A percentile compares a stretch with the other conserved stretches of the same genome.
Evolutionary conservation across 495 filamentous ascomycete species (phyloP).

Genomic region (Hypoxylon perforatum): DNA sequence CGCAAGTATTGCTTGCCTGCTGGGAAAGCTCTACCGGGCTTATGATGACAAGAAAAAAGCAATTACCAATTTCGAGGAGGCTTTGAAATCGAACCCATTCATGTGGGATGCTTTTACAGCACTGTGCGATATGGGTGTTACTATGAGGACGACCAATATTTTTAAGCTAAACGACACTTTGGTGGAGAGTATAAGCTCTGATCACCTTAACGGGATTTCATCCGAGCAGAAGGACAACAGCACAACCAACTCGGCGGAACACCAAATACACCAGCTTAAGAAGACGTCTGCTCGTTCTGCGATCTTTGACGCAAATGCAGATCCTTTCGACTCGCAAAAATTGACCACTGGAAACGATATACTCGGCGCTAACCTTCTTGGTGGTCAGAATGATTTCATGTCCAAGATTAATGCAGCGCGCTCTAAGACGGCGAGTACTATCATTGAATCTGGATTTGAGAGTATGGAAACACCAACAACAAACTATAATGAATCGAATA

Average conservation of each 20-base stretch:
- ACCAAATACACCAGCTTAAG: conserved; percentile 45
- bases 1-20: conserved; percentile 79
- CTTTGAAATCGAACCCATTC: conserved; percentile 91
- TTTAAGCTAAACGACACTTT: conserved; percentile 74
- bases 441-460: conserved; percentile 41
- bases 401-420: conserved; percentile 54
- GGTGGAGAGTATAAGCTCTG: conserved; percentile 49
- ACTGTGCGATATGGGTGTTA: conserved; percentile 75
- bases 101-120: conserved; percentile 97
- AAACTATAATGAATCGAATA: conserved; percentile 47
- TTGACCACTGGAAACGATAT: conserved; percentile 50
- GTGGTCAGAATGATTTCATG: conserved; percentile 55
- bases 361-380: conserved; percentile 45
- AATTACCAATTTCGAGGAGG: conserved; percentile 83
- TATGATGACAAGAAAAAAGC: conserved; percentile 84
- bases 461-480: conserved; percentile 55
- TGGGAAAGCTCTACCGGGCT: conserved; percentile 87
- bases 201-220: conserved; percentile 40
- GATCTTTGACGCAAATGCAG: conserved; percentile 48
- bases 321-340: conserved; percentile 57
- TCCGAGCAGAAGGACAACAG: conserved; percentile 46
- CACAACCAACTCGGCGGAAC: conserved; percentile 42
- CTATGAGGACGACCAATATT: conserved; percentile 81
- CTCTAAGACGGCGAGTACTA: conserved; percentile 44
- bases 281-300: conserved; percentile 50